Conservation (phyloP, 495 filamentous ascomycete genomes). For the Xylaria grammica region DNA sequence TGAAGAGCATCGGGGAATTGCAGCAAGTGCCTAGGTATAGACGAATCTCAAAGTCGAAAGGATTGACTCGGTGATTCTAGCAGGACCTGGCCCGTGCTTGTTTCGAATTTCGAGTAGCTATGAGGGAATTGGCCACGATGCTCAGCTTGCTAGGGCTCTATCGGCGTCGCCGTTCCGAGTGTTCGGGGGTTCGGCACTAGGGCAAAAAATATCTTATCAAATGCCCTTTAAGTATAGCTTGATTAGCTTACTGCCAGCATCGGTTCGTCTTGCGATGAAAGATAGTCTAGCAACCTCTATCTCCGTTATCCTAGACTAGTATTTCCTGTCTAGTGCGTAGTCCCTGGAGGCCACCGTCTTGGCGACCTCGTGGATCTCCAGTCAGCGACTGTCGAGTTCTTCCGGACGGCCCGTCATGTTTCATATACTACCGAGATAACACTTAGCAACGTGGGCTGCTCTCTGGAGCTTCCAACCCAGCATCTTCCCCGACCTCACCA, state of each 20-base stretch:
- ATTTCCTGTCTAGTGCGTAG: not conserved
- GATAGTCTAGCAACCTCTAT: not conserved
- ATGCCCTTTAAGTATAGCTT: constrained; percentile 6
- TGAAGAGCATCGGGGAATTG: not conserved
- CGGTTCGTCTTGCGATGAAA: not conserved
- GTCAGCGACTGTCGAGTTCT: not conserved
- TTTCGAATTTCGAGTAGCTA: not conserved
- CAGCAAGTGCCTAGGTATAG: not conserved
- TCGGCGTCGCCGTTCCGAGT: constrained; percentile 10
- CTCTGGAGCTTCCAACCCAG: constrained; percentile 7
- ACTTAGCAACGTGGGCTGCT: constrained; percentile 5
- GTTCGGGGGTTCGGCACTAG: constrained; percentile 8
- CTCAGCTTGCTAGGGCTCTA: not conserved
- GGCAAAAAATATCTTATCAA: not conserved
- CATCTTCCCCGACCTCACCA: constrained; percentile 19
- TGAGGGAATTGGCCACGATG: constrained; percentile 8
- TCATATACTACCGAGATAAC: constrained; percentile 6
- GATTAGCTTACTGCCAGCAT: not conserved
- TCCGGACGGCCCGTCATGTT: constrained; percentile 9
- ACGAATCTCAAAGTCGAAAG: constrained; percentile 3
- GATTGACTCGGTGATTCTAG: not conserved
- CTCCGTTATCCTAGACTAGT: not conserved
- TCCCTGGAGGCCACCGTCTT: not conserved
- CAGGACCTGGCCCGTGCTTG: not conserved
- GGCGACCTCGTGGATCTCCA: constrained; percentile 12